Conservation (phyloP, 129 eudicot species). For the Centella asiatica region DNA sequence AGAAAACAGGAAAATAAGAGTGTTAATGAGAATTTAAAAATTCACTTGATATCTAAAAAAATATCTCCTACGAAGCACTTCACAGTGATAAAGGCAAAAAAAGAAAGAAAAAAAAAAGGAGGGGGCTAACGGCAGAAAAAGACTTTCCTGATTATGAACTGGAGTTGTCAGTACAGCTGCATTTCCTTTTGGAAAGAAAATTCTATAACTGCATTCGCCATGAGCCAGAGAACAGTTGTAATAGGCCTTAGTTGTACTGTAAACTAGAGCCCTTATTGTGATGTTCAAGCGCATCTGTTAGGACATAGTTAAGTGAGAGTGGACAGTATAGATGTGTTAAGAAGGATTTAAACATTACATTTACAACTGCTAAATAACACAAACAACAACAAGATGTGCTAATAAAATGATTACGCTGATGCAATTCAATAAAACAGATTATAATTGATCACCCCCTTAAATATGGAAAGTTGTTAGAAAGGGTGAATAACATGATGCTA, state of each 20-base stretch:
- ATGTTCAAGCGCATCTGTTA: constrained; percentile 42
- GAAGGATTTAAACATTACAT: background rate
- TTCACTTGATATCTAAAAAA: background rate
- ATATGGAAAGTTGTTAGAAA: too few relatives aligned
- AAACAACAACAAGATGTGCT: too few relatives aligned
- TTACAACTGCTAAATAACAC: background rate
- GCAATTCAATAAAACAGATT: too few relatives aligned
- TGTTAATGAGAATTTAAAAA: too few relatives aligned
- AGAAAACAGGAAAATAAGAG: background rate
- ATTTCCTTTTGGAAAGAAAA: constrained; percentile 21
- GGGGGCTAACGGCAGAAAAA: too few relatives aligned
- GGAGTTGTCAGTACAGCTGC: constrained; percentile 50
- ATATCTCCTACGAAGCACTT: background rate
- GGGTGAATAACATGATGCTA: too few relatives aligned
- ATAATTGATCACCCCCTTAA: too few relatives aligned
- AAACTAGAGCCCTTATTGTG: constrained; percentile 19
- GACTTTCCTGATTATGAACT: constrained; percentile 27
- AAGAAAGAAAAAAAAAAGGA: background rate
- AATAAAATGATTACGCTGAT: too few relatives aligned
- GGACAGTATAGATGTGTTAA: background rate
- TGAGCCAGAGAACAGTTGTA: constrained; percentile 36
- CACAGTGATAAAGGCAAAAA: background rate
- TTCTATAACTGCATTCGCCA: constrained; percentile 27
- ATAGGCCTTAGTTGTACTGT: constrained; percentile 41
- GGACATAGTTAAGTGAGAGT: constrained; percentile 2